Evolutionary conservation across 140 eudicot species (phyloP), one percentile per base, ranked within the genome.

Genomic region (Flaveria floridana): DNA sequence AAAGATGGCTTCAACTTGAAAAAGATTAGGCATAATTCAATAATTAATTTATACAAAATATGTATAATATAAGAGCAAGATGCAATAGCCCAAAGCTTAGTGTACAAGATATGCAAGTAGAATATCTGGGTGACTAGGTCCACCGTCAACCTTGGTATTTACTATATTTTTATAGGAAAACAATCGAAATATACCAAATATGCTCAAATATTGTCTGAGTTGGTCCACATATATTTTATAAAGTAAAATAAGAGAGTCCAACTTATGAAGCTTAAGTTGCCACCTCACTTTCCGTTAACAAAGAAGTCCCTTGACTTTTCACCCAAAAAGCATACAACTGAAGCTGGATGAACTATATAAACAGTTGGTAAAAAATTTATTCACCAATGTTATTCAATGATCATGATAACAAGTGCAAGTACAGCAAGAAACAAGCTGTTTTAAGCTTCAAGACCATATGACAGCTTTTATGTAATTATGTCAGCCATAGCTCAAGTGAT

Each of bases 191-290:
- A 13, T 15, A 16, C 57, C 16, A n/a, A 51, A 51, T 23, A 34
- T 34, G 41, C 41, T 34, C 41, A 28, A 28, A 28, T 3, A 28
- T 28, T 28, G 34, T 28, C 34, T 3, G 34, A 28, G 34, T 28
- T 28, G 37, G 37, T 30, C 37, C 48, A 42, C 10, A 42, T 14
- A 30, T 28, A 30, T 28, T 15, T 28, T 37, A 34, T 4, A 6
- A 10, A 34, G 20, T 34, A 65, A 48, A n/a, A n/a, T n/a, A 6
- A 34, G n/a, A 62, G 20, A 34, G 65, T 21, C 65, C 6, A 58
- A 9, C 34, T 65, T 65, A n/a, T 65, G 70, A 65, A n/a, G 50
- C 70, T 15, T 65, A 18, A 65, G 48, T 34, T 65, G 70, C 70
- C 70, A 65, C 70, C 70, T 65, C 70, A 65, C 25, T 34, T 65